These are phyloP conservation scores for Solanum medicagineum DNA, from an alignment of 257 asterid genomes.

Conservation along the genomic window DNA sequence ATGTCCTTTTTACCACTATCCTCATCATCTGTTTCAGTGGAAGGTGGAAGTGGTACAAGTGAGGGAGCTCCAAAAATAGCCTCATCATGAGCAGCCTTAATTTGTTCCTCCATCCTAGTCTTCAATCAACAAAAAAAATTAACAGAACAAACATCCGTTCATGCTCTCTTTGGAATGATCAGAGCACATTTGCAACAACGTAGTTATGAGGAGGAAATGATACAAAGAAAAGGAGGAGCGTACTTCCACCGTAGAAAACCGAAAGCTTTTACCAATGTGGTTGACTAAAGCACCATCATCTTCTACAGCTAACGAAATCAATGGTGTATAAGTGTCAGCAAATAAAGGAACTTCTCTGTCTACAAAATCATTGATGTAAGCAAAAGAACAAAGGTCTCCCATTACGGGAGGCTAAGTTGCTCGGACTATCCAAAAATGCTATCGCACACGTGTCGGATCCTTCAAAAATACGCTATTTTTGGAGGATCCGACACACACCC, in stretches of 20 bases:
- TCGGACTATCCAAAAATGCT: no score
- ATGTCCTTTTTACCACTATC: constrained; percentile 6
- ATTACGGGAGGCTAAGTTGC: background rate
- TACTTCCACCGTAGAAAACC: constrained; percentile 74
- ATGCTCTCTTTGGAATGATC: background rate
- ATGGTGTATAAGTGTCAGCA: background rate
- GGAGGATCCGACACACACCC: no score
- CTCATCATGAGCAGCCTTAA: constrained; percentile 70
- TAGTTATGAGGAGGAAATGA: background rate
- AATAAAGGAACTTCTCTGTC: background rate
- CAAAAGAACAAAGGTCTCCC: background rate
- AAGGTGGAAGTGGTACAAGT: constrained; percentile 23
- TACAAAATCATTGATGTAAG: background rate
- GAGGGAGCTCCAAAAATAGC: constrained; percentile 81
- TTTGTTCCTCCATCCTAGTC: constrained; percentile 60
- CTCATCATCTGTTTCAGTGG: constrained; percentile 19
- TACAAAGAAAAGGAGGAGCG: background rate
- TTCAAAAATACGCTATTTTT: no score
- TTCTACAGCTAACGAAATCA: constrained; percentile 52
- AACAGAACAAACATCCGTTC: background rate
- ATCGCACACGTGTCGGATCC: no score
- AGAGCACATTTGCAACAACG: background rate
- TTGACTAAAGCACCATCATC: constrained; percentile 73
- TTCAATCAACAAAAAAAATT: background rate
- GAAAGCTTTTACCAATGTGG: constrained; percentile 79